These are phyloP conservation scores for Barnettozyma pratensis DNA, from an alignment of 805 yeast species.

Conservation along the genomic window DNA sequence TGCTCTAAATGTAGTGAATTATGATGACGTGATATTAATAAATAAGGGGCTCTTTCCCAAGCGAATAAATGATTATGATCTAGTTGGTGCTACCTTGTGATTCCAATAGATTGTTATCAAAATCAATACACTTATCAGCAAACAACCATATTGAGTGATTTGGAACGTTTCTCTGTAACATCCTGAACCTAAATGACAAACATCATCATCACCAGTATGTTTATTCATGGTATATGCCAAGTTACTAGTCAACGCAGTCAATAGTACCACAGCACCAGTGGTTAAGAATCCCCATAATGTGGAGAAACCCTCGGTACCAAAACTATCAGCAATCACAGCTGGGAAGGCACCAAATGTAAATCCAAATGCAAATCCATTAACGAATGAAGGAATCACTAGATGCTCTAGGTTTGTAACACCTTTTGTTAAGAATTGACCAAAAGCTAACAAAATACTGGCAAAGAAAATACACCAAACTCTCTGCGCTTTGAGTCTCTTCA, in stretches of 20 bases:
- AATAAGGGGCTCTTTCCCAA: background rate
- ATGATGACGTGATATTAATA: background rate
- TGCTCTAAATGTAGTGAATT: background rate
- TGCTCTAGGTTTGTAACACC: slow-evolving; percentile 33
- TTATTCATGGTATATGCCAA: slow-evolving; percentile 52
- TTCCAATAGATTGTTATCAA: slow-evolving; percentile 10
- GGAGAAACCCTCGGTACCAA: slow-evolving; percentile 63
- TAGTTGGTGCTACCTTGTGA: slow-evolving; percentile 1
- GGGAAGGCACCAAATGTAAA: slow-evolving; percentile 71
- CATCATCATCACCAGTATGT: slow-evolving; percentile 35
- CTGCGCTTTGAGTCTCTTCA: slow-evolving; percentile 46
- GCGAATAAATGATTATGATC: background rate
- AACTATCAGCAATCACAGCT: slow-evolving; percentile 65
- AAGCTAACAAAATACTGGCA: slow-evolving; percentile 33
- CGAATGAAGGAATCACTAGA: slow-evolving; percentile 44
- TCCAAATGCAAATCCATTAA: slow-evolving; percentile 66
- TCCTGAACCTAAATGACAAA: slow-evolving; percentile 37
- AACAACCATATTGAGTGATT: slow-evolving; percentile 21
- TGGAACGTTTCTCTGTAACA: slow-evolving; percentile 45
- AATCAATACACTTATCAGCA: slow-evolving; percentile 17
- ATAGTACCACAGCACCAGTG: slow-evolving; percentile 59
- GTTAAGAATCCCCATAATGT: slow-evolving; percentile 75
- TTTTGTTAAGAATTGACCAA: slow-evolving; percentile 33
- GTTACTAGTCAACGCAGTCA: slow-evolving; percentile 47
- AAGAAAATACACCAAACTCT: slow-evolving; percentile 59